These are phyloP conservation scores for Ogataea thermomethanolica DNA, from an alignment of 805 yeast species.

Conservation along the genomic window DNA sequence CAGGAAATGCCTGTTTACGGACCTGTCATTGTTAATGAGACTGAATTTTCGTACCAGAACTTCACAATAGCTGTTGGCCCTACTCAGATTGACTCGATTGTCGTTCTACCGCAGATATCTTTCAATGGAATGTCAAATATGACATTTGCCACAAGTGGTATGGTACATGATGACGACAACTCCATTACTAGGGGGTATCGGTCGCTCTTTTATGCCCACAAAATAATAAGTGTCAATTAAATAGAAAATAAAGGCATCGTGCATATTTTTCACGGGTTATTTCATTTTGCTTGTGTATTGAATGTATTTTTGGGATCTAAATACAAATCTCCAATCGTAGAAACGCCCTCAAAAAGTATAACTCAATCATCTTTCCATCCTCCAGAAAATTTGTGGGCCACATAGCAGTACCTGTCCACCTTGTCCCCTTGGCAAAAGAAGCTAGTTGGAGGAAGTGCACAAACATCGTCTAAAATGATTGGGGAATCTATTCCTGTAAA, in stretches of 20 bases:
- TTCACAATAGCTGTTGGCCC: constrained; percentile 19
- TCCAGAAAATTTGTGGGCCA: constrained; percentile 18
- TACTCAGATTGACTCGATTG: constrained; percentile 15
- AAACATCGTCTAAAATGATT: constrained; percentile 17
- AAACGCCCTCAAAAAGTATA: background rate
- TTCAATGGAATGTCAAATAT: constrained; percentile 17
- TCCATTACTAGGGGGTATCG: constrained; percentile 13
- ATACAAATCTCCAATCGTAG: too few relatives aligned
- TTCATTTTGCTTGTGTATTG: background rate
- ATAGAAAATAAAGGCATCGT: too few relatives aligned
- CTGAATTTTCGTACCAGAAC: constrained; percentile 15
- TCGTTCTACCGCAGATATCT: constrained; percentile 18
- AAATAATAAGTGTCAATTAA: background rate
- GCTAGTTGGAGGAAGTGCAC: constrained; percentile 14
- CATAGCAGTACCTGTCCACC: constrained; percentile 23
- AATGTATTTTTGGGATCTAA: too few relatives aligned
- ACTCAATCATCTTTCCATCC: constrained; percentile 18
- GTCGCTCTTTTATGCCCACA: constrained; percentile 19
- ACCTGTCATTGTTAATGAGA: constrained; percentile 10
- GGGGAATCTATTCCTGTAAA: constrained; percentile 21
- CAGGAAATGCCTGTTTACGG: constrained; percentile 11
- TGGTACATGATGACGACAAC: constrained; percentile 5
- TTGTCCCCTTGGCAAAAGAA: constrained; percentile 25
- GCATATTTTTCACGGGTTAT: too few relatives aligned
- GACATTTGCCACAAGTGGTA: background rate